phyloP scores from a whole-genome alignment of 257 asterid species.

The Capsicum chinense region DNA sequence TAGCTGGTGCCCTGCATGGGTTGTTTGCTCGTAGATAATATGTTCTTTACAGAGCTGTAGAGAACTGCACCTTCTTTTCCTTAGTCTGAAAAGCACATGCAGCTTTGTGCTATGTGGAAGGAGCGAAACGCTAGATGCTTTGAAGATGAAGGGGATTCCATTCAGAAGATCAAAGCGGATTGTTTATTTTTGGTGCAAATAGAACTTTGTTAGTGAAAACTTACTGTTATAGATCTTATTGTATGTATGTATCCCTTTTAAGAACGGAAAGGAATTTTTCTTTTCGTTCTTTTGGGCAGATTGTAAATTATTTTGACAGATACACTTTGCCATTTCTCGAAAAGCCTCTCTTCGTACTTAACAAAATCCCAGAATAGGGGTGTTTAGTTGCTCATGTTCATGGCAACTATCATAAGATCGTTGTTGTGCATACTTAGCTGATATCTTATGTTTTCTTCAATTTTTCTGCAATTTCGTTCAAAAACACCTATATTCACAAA shows the following conservation, averaged over 20 bases:
- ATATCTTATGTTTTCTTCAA: too few species aligned
- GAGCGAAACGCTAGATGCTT: neutral
- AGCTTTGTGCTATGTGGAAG: constrained; percentile 11
- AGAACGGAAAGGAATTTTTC: neutral
- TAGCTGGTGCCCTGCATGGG: constrained; percentile 28
- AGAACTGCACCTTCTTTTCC: neutral
- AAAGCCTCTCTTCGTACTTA: too few species aligned
- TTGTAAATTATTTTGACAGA: neutral
- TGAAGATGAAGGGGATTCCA: neutral
- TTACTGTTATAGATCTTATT: neutral
- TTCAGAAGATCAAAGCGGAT: neutral
- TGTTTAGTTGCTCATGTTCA: too few species aligned
- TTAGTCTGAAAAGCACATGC: neutral
- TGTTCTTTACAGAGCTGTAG: neutral
- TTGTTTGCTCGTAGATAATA: constrained; percentile 30
- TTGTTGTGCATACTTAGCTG: too few species aligned
- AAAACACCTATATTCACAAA: too few species aligned
- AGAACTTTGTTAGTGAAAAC: neutral
- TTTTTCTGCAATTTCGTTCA: too few species aligned
- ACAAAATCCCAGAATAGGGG: too few species aligned
- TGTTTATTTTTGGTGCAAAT: neutral
- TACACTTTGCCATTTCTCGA: too few species aligned
- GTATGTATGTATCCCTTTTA: neutral
- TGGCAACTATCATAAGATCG: too few species aligned
- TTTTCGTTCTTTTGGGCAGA: constrained; percentile 13